A percentile compares a stretch with the other conserved stretches of the same genome.
phyloP scores from a whole-genome alignment of 192 early-diverging fungal species.

The Chytriomyces sp. region DNA sequence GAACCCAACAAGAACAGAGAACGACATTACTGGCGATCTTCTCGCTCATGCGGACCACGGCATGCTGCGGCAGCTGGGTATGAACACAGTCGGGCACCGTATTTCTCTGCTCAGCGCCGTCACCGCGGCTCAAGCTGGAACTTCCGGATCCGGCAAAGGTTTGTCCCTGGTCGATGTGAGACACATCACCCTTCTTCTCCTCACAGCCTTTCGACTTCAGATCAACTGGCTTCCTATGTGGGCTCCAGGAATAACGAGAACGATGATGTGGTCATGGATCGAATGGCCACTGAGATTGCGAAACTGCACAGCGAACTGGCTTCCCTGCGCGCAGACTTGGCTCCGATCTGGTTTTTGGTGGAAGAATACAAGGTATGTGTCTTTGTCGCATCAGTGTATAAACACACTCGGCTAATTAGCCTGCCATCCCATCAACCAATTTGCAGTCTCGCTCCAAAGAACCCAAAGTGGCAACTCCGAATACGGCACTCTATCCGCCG shows the following conservation, averaged over 20 bases:
- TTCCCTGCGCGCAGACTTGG: slow-evolving; percentile 36
- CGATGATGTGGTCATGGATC: slow-evolving; percentile 64
- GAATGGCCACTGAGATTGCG: slow-evolving; percentile 28
- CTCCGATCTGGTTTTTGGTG: slow-evolving; percentile 48
- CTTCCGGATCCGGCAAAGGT: too few species aligned
- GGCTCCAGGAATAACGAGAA: too few species aligned
- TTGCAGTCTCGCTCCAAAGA: slow-evolving; percentile 11
- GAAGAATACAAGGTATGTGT: slow-evolving; percentile 40
- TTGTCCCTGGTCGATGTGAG: too few species aligned
- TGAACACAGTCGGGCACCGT: slow-evolving; percentile 84
- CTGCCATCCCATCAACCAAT: background rate
- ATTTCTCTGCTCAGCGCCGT: slow-evolving; percentile 89
- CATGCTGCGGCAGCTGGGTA: slow-evolving; percentile 84
- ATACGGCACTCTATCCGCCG: background rate
- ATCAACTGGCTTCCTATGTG: too few species aligned
- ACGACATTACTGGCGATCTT: slow-evolving; percentile 88
- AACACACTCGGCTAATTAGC: background rate
- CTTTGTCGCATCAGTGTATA: background rate
- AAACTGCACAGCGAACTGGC: slow-evolving; percentile 29
- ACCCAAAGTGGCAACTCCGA: slow-evolving; percentile 5
- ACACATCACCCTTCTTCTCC: too few species aligned
- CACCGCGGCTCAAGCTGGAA: slow-evolving; percentile 65
- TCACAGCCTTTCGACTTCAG: too few species aligned
- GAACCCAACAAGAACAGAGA: slow-evolving; percentile 62
- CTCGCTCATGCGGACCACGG: slow-evolving; percentile 89